Evolutionary conservation across 208 protist genomes (phyloP).

Genomic region (Lotmaria passim): DNA sequence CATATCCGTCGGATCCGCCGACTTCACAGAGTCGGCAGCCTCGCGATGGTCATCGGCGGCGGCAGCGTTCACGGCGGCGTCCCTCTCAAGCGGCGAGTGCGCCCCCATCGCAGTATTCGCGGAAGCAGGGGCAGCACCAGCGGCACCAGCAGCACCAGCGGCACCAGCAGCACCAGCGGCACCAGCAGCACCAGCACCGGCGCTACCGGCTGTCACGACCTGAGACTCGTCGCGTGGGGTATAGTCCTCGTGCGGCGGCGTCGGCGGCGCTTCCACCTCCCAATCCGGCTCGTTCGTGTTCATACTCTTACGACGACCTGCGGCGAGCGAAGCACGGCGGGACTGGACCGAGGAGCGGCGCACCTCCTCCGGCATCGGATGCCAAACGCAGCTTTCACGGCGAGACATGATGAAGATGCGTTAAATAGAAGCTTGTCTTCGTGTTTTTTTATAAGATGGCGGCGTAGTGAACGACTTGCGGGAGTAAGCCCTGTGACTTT

Average conservation of each 20-base stretch:
- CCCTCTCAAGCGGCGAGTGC: slow-evolving; percentile 9
- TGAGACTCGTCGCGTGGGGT: slow-evolving; percentile 23
- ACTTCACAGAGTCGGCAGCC: slow-evolving; percentile 14
- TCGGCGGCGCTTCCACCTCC: slow-evolving; percentile 51
- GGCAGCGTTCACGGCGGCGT: slow-evolving; percentile 5
- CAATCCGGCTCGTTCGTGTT: slow-evolving; percentile 42
- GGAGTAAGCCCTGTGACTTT: too few relatives aligned
- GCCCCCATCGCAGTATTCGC: slow-evolving; percentile 1
- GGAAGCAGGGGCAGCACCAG: not conserved
- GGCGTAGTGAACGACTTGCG: too few relatives aligned
- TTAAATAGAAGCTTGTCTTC: not conserved
- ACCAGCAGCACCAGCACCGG: slow-evolving; percentile 6
- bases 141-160: slow-evolving; percentile 1
- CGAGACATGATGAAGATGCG: slow-evolving; percentile 37
- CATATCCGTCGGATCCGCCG: slow-evolving; percentile 15
- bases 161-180: slow-evolving; percentile 4
- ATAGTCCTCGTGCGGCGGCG: slow-evolving; percentile 31
- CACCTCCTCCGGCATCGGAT: slow-evolving; percentile 68
- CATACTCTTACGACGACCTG: slow-evolving; percentile 41
- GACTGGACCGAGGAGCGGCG: slow-evolving; percentile 52
- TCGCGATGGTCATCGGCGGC: slow-evolving; percentile 13
- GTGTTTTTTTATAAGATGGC: not conserved
- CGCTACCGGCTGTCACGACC: not conserved
- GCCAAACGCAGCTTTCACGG: slow-evolving; percentile 61
- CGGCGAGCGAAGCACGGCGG: slow-evolving; percentile 52